These are phyloP conservation scores for Hyphopichia buzzinii DNA, from an alignment of 1,139 yeast genomes.

Conservation along the genomic window DNA sequence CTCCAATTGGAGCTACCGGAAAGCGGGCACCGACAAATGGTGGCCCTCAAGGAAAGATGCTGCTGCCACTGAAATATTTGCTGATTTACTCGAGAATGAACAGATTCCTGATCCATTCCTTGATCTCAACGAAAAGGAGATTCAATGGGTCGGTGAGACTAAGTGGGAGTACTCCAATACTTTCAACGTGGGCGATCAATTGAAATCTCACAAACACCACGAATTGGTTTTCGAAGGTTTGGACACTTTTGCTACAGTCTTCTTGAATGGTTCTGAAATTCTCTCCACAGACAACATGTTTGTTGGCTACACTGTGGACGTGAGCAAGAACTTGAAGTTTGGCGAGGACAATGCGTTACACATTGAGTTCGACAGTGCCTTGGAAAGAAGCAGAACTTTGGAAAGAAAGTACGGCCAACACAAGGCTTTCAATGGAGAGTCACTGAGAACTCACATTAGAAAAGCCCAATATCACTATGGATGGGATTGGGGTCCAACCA, in stretches of 20 bases:
- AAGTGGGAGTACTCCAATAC: constrained; percentile 38
- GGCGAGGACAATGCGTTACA: constrained; percentile 15
- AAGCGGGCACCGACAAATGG: constrained; percentile 6
- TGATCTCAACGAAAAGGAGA: constrained; percentile 35
- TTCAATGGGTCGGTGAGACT: constrained; percentile 48
- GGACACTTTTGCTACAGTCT: constrained; percentile 43
- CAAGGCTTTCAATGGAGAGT: constrained; percentile 40
- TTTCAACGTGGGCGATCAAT: constrained; percentile 18
- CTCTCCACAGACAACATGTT: constrained; percentile 40
- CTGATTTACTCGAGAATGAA: constrained; percentile 33
- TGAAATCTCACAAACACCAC: constrained; percentile 11
- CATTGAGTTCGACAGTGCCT: constrained; percentile 22
- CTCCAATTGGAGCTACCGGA: constrained; percentile 6
- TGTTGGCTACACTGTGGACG: constrained; percentile 16
- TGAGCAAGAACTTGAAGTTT: constrained; percentile 8
- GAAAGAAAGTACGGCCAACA: constrained; percentile 18
- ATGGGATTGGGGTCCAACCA: constrained; percentile 59
- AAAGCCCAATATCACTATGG: constrained; percentile 58
- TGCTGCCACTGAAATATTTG: constrained; percentile 23
- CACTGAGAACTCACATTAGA: constrained; percentile 40
- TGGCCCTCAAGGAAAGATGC: constrained; percentile 1
- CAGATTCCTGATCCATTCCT: constrained; percentile 45
- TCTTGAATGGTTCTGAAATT: constrained; percentile 30
- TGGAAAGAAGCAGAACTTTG: constrained; percentile 17
- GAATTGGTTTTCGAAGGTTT: constrained; percentile 41